Conservation (phyloP, 2,329 filamentous ascomycete species). For the Cordyceps farinosa region DNA sequence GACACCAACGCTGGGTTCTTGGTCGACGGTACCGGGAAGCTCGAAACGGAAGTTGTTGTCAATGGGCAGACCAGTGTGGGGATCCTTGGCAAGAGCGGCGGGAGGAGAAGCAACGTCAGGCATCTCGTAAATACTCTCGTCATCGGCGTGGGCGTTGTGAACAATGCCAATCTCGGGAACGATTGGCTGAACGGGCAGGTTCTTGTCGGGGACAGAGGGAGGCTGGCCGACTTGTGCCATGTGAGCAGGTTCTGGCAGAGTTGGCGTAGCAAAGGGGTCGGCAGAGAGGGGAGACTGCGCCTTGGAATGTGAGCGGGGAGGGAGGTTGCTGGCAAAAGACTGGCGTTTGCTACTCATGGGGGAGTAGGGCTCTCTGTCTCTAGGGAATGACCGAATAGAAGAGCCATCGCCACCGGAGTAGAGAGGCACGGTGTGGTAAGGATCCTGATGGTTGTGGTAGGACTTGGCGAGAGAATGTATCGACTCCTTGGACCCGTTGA, state of each 20-base stretch:
- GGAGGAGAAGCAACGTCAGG: conserved; percentile 30
- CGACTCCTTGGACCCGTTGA: conserved; percentile 79
- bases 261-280: conserved; percentile 36
- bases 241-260: conserved; percentile 29
- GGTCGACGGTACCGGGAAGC: conserved; percentile 17
- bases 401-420: conserved; percentile 56
- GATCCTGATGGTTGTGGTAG: conserved; percentile 73
- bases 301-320: conserved; percentile 40
- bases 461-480: conserved; percentile 79
- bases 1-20: conserved; percentile 13
- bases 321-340: conserved; percentile 30
- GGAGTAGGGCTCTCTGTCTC: conserved; percentile 37
- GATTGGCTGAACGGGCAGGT: conserved; percentile 32
- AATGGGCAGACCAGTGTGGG: conserved; percentile 24
- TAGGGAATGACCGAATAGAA: conserved; percentile 51
- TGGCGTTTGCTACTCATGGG: conserved; percentile 40
- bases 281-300: conserved; percentile 35
- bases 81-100: conserved; percentile 28
- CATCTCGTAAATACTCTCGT: conserved; percentile 27
- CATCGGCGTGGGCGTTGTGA: conserved; percentile 23
- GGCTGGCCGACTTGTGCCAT: conserved; percentile 16
- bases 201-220: conserved; percentile 26
- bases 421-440: conserved; percentile 64
- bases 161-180: conserved; percentile 39
- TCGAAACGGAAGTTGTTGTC: conserved; percentile 18